Conservation (phyloP, 2,329 filamentous ascomycete genomes). For the Diplodia corticola region DNA sequence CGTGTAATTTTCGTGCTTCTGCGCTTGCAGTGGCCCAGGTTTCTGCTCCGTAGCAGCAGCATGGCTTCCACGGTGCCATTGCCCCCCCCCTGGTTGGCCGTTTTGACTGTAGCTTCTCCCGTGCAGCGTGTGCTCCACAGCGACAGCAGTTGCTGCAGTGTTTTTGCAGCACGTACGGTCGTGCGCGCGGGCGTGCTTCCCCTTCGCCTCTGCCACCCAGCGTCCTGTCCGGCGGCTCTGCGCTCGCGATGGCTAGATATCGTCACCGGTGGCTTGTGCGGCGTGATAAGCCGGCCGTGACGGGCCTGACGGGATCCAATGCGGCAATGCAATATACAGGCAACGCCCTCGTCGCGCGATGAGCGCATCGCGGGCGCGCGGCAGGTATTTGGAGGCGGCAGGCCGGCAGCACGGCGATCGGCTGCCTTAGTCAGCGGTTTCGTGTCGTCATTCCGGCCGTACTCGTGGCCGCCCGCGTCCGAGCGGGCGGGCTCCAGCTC, state of each 20-base stretch:
- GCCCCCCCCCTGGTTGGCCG: neutral
- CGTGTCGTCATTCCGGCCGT: constrained; percentile 7
- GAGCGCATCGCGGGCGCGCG: neutral
- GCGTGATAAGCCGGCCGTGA: neutral
- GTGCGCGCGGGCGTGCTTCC: neutral
- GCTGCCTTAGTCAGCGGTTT: constrained; percentile 2
- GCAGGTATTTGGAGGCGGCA: neutral
- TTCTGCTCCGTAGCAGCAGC: neutral
- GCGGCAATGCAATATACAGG: neutral
- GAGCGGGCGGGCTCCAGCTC: constrained; percentile 2
- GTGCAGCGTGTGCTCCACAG: neutral
- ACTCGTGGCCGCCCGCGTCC: constrained; percentile 9
- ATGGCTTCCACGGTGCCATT: neutral
- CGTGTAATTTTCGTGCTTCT: neutral
- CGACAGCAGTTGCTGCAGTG: neutral
- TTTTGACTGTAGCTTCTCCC: neutral
- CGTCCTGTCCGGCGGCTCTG: neutral
- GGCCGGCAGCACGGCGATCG: neutral
- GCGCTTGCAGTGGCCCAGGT: neutral
- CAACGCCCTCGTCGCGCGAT: neutral
- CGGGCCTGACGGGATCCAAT: neutral
- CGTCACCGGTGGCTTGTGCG: neutral
- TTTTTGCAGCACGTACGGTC: neutral
- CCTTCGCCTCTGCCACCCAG: constrained; percentile 1
- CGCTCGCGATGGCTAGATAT: neutral